phyloP scores from a whole-genome alignment of 768 basidiomycete species.

The Strobilomyces confusus region DNA sequence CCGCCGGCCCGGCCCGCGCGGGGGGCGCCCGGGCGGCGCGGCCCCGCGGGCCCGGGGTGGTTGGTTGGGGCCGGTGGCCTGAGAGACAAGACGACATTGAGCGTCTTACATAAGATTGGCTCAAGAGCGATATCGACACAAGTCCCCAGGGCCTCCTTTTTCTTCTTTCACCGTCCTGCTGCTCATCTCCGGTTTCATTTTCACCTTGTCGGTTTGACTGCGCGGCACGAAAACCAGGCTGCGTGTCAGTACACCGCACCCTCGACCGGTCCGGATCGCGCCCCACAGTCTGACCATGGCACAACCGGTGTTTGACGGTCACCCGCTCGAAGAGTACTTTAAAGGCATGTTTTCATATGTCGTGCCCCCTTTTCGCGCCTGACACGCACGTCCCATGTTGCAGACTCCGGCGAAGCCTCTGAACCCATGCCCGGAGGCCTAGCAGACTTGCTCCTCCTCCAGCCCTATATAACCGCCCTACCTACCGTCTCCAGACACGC shows the following conservation, averaged over 20 bases:
- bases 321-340: slow-evolving; percentile 71
- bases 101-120: not conserved
- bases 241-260: slow-evolving; percentile 17
- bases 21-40: too few relatives aligned
- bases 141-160: not conserved
- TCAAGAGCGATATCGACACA: not conserved
- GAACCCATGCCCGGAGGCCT: slow-evolving; percentile 57
- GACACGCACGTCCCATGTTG: slow-evolving; percentile 14
- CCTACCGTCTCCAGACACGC: slow-evolving; percentile 15
- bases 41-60: too few relatives aligned
- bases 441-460: slow-evolving; percentile 29
- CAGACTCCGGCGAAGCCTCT: slow-evolving; percentile 58
- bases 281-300: slow-evolving; percentile 46
- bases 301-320: slow-evolving; percentile 72
- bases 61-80: too few relatives aligned
- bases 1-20: too few relatives aligned
- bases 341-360: slow-evolving; percentile 40
- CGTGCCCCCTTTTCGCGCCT: not conserved
- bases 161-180: slow-evolving; percentile 19
- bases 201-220: slow-evolving; percentile 12
- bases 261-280: slow-evolving; percentile 9
- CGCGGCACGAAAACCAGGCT: slow-evolving; percentile 19
- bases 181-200: slow-evolving; percentile 19
- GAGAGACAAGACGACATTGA: not conserved
- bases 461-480: slow-evolving; percentile 13